Base-by-base conservation (phyloP, 148 eudicot species). In the Heliamphora exappendiculata region DNA sequence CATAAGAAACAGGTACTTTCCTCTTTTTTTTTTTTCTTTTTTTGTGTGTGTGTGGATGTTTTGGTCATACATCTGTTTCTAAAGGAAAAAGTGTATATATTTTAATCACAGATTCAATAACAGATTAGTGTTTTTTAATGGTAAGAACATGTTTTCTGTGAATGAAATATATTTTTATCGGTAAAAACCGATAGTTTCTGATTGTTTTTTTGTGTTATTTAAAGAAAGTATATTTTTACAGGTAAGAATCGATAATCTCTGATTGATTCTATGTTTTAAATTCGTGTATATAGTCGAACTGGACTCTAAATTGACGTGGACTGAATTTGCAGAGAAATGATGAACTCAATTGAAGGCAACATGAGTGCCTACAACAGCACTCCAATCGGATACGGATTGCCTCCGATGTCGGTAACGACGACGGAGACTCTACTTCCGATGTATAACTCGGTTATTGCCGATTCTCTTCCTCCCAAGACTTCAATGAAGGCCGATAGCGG, bases 401-500 rank as follows among this genome's bases (percentile, higher is more conserved):
- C 82, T 26, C 81, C 81, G 50, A 2, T 79, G 8, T 82, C 87
- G 2, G 85, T 81, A 0, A 72, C 80, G 9, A 77, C 82, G 58
- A 65, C 79, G 57, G 75, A 82, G 29, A 45, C 70, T 70, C 47
- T 76, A 9, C 45, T 78, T 34, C 87, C 88, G 53, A 70, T 69
- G 73, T 85, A 83, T 59, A 51, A 67, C 70, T 72, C 85, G 7
- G 76, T 44, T 13, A 55, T 60, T 0, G 1, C 57, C 36, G 82
- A 69, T 58, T 57, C 65, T 49, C 81, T 80, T 50, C 20, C 73
- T 10, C 47, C 59, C 12, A 80, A 78, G 41, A 69, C 45, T 7
- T 58, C 67, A 29, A 50, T 89, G 44, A 89, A 88, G 41, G 79
- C 85, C n/a, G 93, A 91, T 9, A 89, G 93, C 33, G 91, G 93